phyloP scores from a whole-genome alignment of 441 rosid genomes.

The Populus hybrid region DNA sequence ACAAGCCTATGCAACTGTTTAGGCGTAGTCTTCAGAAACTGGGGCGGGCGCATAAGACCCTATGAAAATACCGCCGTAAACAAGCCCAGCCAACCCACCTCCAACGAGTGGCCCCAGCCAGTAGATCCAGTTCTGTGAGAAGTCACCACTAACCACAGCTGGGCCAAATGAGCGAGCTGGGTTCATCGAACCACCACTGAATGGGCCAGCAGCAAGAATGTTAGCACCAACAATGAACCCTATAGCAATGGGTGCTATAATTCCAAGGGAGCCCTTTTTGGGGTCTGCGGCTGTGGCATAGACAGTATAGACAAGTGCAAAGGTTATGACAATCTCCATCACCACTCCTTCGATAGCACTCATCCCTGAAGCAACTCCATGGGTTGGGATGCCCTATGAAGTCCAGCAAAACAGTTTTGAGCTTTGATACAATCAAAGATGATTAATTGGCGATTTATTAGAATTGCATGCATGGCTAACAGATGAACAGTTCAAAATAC shows the following conservation, averaged over 20 bases:
- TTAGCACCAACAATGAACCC: constrained; percentile 91
- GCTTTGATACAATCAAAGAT: not conserved
- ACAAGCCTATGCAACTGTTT: not conserved
- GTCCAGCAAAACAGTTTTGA: not conserved
- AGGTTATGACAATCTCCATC: constrained; percentile 81
- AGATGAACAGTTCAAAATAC: no score
- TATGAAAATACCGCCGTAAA: constrained; percentile 69
- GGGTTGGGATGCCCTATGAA: constrained; percentile 70
- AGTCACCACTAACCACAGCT: constrained; percentile 75
- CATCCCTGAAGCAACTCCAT: constrained; percentile 69
- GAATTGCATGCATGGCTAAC: no score
- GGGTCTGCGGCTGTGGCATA: constrained; percentile 92
- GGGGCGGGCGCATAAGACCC: constrained; percentile 50
- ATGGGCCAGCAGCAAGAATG: constrained; percentile 90
- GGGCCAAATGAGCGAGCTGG: constrained; percentile 93
- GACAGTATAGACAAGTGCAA: constrained; percentile 76
- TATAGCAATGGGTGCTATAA: constrained; percentile 77
- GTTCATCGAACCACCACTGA: constrained; percentile 94
- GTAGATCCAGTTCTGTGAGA: constrained; percentile 68
- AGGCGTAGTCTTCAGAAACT: constrained; percentile 36
- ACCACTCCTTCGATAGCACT: constrained; percentile 52
- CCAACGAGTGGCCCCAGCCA: constrained; percentile 84
- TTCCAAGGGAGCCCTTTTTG: constrained; percentile 69
- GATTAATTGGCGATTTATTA: not conserved
- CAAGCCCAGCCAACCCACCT: constrained; percentile 79